phyloP scores from a whole-genome alignment of 2,329 filamentous ascomycete genomes.

The Lasiodiplodia theobromae region DNA sequence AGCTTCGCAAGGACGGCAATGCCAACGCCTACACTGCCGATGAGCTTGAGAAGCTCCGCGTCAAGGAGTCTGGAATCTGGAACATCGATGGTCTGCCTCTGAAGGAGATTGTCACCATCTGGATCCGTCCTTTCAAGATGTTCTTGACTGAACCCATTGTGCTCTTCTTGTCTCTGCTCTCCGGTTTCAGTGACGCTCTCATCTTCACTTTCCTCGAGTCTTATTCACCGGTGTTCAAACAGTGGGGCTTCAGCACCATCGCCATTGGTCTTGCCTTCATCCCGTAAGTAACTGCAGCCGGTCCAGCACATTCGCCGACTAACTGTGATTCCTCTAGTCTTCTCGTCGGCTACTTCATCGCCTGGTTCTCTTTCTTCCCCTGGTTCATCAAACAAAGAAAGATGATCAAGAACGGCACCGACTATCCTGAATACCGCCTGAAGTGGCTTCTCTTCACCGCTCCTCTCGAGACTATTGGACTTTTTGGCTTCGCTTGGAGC shows the following conservation, averaged over 20 bases:
- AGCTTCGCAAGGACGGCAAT: slow-evolving; percentile 68
- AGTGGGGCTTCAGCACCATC: slow-evolving; percentile 68
- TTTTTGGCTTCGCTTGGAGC: slow-evolving; percentile 75
- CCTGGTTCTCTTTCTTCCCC: slow-evolving; percentile 66
- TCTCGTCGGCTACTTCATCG: slow-evolving; percentile 69
- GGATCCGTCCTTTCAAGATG: slow-evolving; percentile 73
- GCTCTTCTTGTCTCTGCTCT: slow-evolving; percentile 71
- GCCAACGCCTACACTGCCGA: slow-evolving; percentile 73
- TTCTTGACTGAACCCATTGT: slow-evolving; percentile 78
- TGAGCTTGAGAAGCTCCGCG: slow-evolving; percentile 60
- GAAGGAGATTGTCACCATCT: slow-evolving; percentile 56
- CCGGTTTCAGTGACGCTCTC: slow-evolving; percentile 75
- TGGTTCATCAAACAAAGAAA: slow-evolving; percentile 61
- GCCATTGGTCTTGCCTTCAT: slow-evolving; percentile 68
- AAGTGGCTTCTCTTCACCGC: slow-evolving; percentile 70
- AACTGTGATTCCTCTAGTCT: slow-evolving; percentile 48
- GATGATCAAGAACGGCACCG: slow-evolving; percentile 55
- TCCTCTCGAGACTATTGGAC: slow-evolving; percentile 68
- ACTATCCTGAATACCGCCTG: slow-evolving; percentile 70
- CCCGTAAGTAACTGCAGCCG: slow-evolving; percentile 45
- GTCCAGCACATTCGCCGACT: background rate
- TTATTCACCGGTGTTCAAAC: slow-evolving; percentile 70
- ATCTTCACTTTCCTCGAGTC: slow-evolving; percentile 81
- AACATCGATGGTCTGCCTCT: slow-evolving; percentile 47
- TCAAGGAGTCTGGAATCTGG: slow-evolving; percentile 29